These are phyloP conservation scores for Neoboletus subvelutipes DNA, from an alignment of 768 basidiomycete species.

Conservation along the genomic window DNA sequence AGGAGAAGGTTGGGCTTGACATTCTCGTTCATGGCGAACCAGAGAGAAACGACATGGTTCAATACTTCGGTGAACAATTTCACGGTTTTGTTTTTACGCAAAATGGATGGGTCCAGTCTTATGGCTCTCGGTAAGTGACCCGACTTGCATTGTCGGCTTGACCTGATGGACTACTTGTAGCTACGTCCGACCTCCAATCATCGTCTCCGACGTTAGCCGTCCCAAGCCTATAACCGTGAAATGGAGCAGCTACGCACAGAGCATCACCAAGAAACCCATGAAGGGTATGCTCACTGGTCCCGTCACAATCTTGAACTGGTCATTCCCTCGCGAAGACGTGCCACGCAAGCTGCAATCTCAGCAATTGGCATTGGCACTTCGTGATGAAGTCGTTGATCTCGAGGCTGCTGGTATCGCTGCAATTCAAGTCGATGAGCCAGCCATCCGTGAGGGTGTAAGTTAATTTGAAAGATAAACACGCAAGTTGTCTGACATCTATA, in stretches of 20 bases:
- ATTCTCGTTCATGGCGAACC: conserved; percentile 98
- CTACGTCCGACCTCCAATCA: conserved; percentile 97
- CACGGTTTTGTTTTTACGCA: conserved; percentile 97
- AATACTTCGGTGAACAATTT: conserved; percentile 98
- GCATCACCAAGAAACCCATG: conserved; percentile 89
- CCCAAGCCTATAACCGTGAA: conserved; percentile 90
- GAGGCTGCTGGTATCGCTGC: conserved; percentile 95
- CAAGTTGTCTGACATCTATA: conserved; percentile 1
- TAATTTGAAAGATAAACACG: not conserved
- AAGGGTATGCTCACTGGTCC: conserved; percentile 99
- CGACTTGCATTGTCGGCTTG: conserved; percentile 5
- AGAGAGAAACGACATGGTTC: conserved; percentile 99
- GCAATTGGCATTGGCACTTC: conserved; percentile 96
- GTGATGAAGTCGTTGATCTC: conserved; percentile 97
- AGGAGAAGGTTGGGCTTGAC: conserved; percentile 95
- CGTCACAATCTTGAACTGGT: conserved; percentile 99
- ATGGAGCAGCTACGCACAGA: conserved; percentile 97
- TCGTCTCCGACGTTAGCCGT: conserved; percentile 97
- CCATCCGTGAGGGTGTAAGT: conserved; percentile 96
- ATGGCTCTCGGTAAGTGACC: conserved; percentile 84
- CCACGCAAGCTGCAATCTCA: conserved; percentile 95
- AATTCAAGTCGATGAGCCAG: conserved; percentile 99
- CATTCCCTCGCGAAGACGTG: conserved; percentile 99
- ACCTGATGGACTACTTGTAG: conserved; percentile 34
- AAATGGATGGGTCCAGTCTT: conserved; percentile 99